These are phyloP conservation scores for Pythium dissimile DNA, from an alignment of 352 stramenopile species.

Conservation along the genomic window DNA sequence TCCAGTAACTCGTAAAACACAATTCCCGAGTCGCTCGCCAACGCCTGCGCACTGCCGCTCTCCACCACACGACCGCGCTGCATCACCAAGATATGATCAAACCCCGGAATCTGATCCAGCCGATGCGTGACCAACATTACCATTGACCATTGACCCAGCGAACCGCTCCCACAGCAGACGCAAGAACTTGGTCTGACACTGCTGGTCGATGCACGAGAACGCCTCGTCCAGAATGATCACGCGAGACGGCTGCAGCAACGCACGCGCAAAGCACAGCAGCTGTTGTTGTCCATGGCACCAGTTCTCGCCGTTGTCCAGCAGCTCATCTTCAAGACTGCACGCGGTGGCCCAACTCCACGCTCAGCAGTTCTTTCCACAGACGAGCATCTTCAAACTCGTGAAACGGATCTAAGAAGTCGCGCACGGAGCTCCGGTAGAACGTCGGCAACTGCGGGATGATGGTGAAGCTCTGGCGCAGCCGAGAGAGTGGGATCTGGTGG, in stretches of 20 bases:
- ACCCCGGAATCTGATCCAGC: slow-evolving; percentile 12
- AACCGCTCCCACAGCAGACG: slow-evolving; percentile 46
- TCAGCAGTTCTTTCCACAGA: slow-evolving; percentile 19
- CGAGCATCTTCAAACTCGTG: slow-evolving; percentile 45
- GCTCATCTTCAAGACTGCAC: slow-evolving; percentile 8
- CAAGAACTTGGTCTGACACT: slow-evolving; percentile 81
- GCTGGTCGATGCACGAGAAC: slow-evolving; percentile 38
- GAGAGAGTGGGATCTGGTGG: slow-evolving; percentile 8
- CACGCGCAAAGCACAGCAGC: slow-evolving; percentile 27
- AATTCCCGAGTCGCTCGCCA: not conserved
- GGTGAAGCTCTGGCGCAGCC: slow-evolving; percentile 18
- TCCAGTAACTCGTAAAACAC: slow-evolving; percentile 22
- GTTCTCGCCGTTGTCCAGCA: slow-evolving; percentile 58
- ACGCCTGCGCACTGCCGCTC: slow-evolving; percentile 2
- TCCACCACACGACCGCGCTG: slow-evolving; percentile 3
- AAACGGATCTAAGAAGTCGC: slow-evolving; percentile 88
- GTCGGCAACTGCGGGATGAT: slow-evolving; percentile 84
- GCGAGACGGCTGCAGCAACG: slow-evolving; percentile 20
- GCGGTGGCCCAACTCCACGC: not conserved
- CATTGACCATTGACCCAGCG: slow-evolving; percentile 22
- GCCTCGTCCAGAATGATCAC: slow-evolving; percentile 40
- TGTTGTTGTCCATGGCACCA: slow-evolving; percentile 19
- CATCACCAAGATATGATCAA: slow-evolving; percentile 23
- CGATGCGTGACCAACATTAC: slow-evolving; percentile 18
- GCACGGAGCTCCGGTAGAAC: slow-evolving; percentile 83